These are phyloP conservation scores for Penicillium simplicissimum DNA, from an alignment of 495 filamentous ascomycete species.

Conservation along the genomic window DNA sequence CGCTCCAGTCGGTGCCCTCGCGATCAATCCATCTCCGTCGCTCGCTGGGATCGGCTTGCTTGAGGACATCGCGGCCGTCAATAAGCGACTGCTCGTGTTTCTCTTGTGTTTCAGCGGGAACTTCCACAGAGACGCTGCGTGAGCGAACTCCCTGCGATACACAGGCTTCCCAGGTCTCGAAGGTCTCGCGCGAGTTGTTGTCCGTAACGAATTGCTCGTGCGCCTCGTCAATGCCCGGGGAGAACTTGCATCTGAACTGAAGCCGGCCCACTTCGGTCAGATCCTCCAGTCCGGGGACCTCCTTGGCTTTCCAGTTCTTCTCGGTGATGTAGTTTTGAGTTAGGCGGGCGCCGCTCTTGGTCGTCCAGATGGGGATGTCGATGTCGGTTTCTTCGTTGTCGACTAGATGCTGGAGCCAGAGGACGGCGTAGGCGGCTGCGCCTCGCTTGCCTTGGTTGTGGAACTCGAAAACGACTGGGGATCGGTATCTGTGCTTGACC, in stretches of 20 bases:
- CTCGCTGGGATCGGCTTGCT: constrained; percentile 65
- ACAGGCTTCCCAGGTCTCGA: constrained; percentile 92
- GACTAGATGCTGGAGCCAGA: constrained; percentile 84
- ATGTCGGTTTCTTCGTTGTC: constrained; percentile 76
- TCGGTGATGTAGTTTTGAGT: constrained; percentile 91
- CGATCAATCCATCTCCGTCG: constrained; percentile 75
- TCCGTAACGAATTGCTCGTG: constrained; percentile 81
- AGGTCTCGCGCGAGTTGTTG: constrained; percentile 88
- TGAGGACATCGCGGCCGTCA: constrained; percentile 76
- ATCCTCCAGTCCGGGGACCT: constrained; percentile 66
- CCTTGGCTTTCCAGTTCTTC: constrained; percentile 57
- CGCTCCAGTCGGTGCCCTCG: constrained; percentile 83
- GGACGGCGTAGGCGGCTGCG: constrained; percentile 69
- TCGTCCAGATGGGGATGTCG: constrained; percentile 85
- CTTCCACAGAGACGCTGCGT: constrained; percentile 62
- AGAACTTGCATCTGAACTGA: constrained; percentile 76
- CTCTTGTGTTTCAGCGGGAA: constrained; percentile 64
- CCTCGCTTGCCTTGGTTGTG: constrained; percentile 65
- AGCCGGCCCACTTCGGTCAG: constrained; percentile 78
- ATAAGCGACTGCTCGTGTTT: constrained; percentile 79
- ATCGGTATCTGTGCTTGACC: constrained; percentile 85
- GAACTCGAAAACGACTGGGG: constrained; percentile 87
- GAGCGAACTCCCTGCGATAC: constrained; percentile 77
- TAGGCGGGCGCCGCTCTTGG: constrained; percentile 67
- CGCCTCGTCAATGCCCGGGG: constrained; percentile 86